These are phyloP conservation scores for Penicillium sclerotiorum DNA, from an alignment of 2,329 filamentous ascomycete species.

Conservation along the genomic window DNA sequence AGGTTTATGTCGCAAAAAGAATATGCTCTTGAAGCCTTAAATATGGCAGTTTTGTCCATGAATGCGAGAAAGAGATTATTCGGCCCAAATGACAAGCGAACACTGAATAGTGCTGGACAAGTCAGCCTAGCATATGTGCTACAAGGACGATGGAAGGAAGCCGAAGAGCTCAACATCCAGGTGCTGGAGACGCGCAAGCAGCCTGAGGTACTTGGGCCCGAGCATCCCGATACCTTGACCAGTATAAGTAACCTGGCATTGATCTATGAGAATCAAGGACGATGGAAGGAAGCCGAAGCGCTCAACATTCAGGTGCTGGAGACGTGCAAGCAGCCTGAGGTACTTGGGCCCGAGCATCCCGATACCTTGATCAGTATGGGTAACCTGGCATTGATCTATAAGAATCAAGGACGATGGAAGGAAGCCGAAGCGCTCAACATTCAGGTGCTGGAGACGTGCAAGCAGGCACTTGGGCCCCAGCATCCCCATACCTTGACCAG, in stretches of 20 bases:
- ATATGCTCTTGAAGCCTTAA: neutral
- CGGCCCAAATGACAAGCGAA: neutral
- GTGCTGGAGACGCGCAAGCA: neutral
- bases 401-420: slow-evolving; percentile 15
- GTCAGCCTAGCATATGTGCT: neutral
- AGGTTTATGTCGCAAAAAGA: neutral
- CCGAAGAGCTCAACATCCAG: slow-evolving; percentile 3
- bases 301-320: slow-evolving; percentile 1
- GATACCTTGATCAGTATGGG: slow-evolving; percentile 19
- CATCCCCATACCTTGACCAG: slow-evolving; percentile 8
- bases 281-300: slow-evolving; percentile 4
- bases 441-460: slow-evolving; percentile 18
- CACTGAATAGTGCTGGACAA: neutral
- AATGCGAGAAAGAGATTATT: neutral
- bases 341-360: slow-evolving; percentile 23
- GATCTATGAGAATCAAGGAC: slow-evolving; percentile 6
- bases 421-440: slow-evolving; percentile 18
- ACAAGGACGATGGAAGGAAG: slow-evolving; percentile 1
- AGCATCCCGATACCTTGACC: slow-evolving; percentile 21
- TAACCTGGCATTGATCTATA: too few relatives aligned
- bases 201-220: slow-evolving; percentile 15
- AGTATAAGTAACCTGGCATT: too few relatives aligned
- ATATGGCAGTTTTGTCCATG: neutral
- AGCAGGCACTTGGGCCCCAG: slow-evolving; percentile 17
- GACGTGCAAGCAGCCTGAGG: neutral